Percentiles rank a stretch among this genome's conserved stretches.
phyloP scores from a whole-genome alignment of 345 rosid genomes.

The Corchorus olitorius region DNA sequence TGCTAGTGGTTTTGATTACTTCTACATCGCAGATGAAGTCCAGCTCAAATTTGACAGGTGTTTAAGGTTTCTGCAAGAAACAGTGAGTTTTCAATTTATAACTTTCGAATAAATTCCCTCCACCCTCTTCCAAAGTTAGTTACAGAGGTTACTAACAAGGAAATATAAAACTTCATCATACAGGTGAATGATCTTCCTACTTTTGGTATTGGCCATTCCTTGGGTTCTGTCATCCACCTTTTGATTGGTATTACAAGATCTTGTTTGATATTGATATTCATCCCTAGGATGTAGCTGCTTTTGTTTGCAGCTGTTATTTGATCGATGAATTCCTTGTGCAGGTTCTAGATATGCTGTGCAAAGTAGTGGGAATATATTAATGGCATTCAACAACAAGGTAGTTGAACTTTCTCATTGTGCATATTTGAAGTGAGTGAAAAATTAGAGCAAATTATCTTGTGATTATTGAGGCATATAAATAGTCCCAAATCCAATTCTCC shows the following conservation, averaged over 20 bases:
- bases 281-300: constrained; percentile 13
- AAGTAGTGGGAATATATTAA: constrained; percentile 79
- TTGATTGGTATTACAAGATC: constrained; percentile 65
- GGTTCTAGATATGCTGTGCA: constrained; percentile 96
- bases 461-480: background rate
- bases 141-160: background rate
- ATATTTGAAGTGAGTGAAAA: background rate
- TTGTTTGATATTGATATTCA: background rate
- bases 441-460: background rate
- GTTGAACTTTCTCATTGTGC: constrained; percentile 11
- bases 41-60: constrained; percentile 94
- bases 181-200: constrained; percentile 91
- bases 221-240: constrained; percentile 95
- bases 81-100: constrained; percentile 48
- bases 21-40: constrained; percentile 93
- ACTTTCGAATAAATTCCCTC: constrained; percentile 2
- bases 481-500: constrained; percentile 5
- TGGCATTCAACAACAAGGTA: constrained; percentile 99
- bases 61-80: constrained; percentile 66
- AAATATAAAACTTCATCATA: constrained; percentile 19
- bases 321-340: constrained; percentile 36
- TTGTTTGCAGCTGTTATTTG: constrained; percentile 28
- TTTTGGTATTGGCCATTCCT: constrained; percentile 93
- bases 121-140: background rate
- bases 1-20: constrained; percentile 96